phyloP scores from a whole-genome alignment of 257 asterid species.

The Solanum okadae region DNA sequence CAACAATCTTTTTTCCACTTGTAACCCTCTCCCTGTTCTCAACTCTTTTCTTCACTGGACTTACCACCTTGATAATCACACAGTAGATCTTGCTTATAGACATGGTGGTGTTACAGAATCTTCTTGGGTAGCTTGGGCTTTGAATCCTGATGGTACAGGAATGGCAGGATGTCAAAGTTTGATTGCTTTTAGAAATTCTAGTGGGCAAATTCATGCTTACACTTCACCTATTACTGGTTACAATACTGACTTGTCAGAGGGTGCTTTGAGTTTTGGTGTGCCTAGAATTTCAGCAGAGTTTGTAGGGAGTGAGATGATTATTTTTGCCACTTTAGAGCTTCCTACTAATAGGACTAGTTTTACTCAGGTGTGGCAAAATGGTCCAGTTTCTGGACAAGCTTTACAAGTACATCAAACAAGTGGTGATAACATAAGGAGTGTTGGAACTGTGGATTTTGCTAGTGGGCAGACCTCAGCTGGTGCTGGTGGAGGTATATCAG shows the following conservation, averaged over 20 bases:
- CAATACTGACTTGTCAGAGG: neutral
- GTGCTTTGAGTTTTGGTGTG: neutral
- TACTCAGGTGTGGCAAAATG: constrained; percentile 26
- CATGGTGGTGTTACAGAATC: neutral
- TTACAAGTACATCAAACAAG: neutral
- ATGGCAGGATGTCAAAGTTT: neutral
- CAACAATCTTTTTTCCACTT: neutral
- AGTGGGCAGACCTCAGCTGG: neutral
- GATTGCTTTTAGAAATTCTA: neutral
- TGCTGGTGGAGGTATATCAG: neutral
- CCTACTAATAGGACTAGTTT: constrained; percentile 1
- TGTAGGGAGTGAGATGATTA: neutral
- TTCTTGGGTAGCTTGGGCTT: constrained; percentile 7
- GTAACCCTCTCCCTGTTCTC: neutral
- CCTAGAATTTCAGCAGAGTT: constrained; percentile 8
- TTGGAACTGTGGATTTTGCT: neutral
- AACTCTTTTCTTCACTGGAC: constrained; percentile 7
- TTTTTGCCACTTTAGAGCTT: constrained; percentile 11
- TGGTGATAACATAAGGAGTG: neutral
- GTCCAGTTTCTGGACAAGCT: neutral
- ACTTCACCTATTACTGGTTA: neutral
- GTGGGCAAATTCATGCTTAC: neutral
- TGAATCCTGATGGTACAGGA: neutral
- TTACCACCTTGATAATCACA: neutral
- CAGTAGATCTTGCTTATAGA: constrained; percentile 7